These are phyloP conservation scores for Butyriboletus loyo DNA, from an alignment of 768 basidiomycete species.

Conservation along the genomic window DNA sequence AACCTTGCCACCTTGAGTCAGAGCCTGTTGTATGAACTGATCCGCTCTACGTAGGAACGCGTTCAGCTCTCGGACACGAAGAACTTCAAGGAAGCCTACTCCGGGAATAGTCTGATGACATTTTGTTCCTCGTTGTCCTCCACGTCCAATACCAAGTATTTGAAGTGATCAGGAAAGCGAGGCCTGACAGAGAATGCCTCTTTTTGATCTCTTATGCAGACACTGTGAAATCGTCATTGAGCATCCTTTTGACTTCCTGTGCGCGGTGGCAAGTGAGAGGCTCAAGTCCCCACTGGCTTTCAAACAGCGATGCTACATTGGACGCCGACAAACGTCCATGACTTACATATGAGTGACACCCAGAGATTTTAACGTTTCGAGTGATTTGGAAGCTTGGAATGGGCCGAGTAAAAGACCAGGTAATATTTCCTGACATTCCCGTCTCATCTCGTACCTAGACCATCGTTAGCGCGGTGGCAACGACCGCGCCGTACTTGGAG, in stretches of 20 bases:
- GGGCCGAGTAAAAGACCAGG: constrained; percentile 82
- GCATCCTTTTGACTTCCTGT: neutral
- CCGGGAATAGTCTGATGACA: constrained; percentile 85
- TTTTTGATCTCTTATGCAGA: constrained; percentile 86
- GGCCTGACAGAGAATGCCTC: constrained; percentile 89
- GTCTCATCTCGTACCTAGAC: constrained; percentile 85
- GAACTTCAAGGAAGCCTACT: constrained; percentile 41
- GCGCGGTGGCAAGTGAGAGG: neutral
- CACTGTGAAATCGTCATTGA: constrained; percentile 39
- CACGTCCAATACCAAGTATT: constrained; percentile 80
- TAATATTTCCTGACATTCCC: constrained; percentile 92
- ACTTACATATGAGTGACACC: constrained; percentile 79
- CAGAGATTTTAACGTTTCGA: constrained; percentile 62
- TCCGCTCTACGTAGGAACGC: constrained; percentile 54
- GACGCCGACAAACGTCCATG: neutral
- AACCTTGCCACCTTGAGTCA: constrained; percentile 61
- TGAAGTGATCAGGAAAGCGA: constrained; percentile 76
- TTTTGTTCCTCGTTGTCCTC: constrained; percentile 95
- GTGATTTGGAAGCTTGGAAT: constrained; percentile 82
- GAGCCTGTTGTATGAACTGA: constrained; percentile 66
- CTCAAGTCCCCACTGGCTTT: neutral
- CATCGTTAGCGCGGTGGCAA: constrained; percentile 13
- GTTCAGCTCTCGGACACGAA: neutral
- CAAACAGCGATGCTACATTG: neutral
- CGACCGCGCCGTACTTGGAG: neutral